Evolutionary conservation across 495 filamentous ascomycete genomes (phyloP).

Genomic region (Tetracladium setigerum): DNA sequence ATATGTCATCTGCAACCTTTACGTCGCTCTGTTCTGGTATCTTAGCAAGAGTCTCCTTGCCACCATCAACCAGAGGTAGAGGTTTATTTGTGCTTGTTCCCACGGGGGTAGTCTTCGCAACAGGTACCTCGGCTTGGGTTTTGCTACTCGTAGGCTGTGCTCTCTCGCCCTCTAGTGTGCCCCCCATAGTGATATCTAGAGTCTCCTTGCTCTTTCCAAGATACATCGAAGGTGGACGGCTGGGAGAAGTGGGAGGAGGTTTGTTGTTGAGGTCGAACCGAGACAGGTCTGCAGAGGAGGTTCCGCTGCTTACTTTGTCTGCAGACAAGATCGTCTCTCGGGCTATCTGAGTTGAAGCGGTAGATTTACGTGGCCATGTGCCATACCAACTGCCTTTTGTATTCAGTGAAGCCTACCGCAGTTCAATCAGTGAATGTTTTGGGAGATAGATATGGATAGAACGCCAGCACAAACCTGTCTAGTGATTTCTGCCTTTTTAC

Average conservation of each 20-base stretch:
- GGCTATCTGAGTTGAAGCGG: conserved; percentile 65
- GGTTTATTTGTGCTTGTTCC: not conserved
- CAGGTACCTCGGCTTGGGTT: not conserved
- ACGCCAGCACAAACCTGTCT: conserved; percentile 6
- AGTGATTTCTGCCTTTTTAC: conserved; percentile 17
- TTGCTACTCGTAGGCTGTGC: not conserved
- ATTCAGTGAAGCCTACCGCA: not conserved
- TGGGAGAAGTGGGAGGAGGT: conserved; percentile 21
- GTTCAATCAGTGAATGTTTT: not conserved
- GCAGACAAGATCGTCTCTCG: conserved; percentile 60
- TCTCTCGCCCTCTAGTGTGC: conserved; percentile 11
- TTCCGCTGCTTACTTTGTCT: conserved; percentile 36
- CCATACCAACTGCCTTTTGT: conserved; percentile 51
- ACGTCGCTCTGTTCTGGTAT: not conserved
- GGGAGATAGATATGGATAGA: conserved; percentile 13
- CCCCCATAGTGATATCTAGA: conserved; percentile 19
- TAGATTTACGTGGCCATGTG: conserved; percentile 64
- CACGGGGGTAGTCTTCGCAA: too few species aligned
- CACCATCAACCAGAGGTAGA: not conserved
- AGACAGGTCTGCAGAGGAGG: conserved; percentile 33
- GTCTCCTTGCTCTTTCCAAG: conserved; percentile 30
- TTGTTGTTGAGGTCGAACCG: conserved; percentile 32
- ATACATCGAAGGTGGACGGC: conserved; percentile 33
- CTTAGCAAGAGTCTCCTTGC: too few species aligned
- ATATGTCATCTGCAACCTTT: not conserved